Evolutionary conservation across 202 grass and related monocot genomes (phyloP).

Genomic region (Schoenoplectus tabernaemontani): DNA sequence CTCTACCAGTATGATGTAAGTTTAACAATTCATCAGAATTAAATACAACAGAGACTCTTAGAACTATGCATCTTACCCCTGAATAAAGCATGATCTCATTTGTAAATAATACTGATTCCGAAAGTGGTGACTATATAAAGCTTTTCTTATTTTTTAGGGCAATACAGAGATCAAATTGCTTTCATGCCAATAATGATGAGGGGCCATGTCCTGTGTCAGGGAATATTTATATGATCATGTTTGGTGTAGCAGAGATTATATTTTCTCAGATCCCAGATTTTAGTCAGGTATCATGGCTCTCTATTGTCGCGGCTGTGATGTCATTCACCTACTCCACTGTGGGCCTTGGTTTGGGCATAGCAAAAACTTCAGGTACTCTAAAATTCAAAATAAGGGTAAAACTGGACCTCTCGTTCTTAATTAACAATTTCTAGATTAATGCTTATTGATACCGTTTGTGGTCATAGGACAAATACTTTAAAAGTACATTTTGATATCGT

Average conservation of each 20-base stretch:
- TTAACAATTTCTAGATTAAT: neutral
- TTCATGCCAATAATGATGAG: slow-evolving; percentile 13
- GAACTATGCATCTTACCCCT: too few relatives aligned
- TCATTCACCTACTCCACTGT: slow-evolving; percentile 48
- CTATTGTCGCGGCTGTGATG: slow-evolving; percentile 49
- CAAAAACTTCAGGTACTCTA: slow-evolving; percentile 28
- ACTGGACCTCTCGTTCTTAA: neutral
- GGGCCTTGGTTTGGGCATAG: slow-evolving; percentile 37
- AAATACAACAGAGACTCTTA: neutral
- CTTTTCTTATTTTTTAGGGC: slow-evolving; percentile 24
- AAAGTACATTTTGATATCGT: neutral
- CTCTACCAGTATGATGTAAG: slow-evolving; percentile 48
- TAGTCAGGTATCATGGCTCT: slow-evolving; percentile 52
- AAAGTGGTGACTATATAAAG: neutral
- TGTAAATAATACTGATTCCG: too few relatives aligned
- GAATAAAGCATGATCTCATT: too few relatives aligned
- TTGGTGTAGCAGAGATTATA: slow-evolving; percentile 35
- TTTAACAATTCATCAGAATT: neutral
- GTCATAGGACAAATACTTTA: neutral
- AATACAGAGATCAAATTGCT: slow-evolving; percentile 45
- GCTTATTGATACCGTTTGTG: neutral
- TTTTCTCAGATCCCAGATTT: slow-evolving; percentile 65
- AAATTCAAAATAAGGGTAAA: neutral
- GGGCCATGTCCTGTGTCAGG: slow-evolving; percentile 30
- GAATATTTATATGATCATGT: slow-evolving; percentile 53